phyloP scores from a whole-genome alignment of 164 flowering plant genomes.

The Saururus chinensis region DNA sequence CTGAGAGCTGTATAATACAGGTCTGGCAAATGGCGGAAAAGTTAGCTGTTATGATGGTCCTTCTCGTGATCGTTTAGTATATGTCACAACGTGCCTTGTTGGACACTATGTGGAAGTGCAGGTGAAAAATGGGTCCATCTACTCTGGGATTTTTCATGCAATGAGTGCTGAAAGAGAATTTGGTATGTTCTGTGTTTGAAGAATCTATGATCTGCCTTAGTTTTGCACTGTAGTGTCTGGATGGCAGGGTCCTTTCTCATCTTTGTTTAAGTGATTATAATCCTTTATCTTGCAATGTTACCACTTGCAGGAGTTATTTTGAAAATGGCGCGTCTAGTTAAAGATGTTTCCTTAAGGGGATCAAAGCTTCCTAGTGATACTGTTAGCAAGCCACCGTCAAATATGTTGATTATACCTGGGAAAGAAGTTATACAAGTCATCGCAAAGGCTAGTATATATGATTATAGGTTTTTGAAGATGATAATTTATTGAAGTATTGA shows the following conservation, averaged over 20 bases:
- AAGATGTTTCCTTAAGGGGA: slow-evolving; percentile 46
- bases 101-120: slow-evolving; percentile 93
- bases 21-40: slow-evolving; percentile 33
- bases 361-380: slow-evolving; percentile 36
- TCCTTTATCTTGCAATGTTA: not conserved
- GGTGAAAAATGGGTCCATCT: slow-evolving; percentile 77
- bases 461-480: not conserved
- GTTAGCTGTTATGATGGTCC: slow-evolving; percentile 35
- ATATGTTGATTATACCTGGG: slow-evolving; percentile 67
- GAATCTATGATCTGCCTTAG: not conserved
- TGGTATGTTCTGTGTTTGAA: slow-evolving; percentile 40
- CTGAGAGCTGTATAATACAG: slow-evolving; percentile 16
- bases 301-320: slow-evolving; percentile 45
- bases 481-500: too few relatives aligned
- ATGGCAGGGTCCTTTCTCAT: not conserved
- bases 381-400: slow-evolving; percentile 49
- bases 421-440: slow-evolving; percentile 84
- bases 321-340: slow-evolving; percentile 77
- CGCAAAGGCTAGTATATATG: slow-evolving; percentile 52
- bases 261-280: too few relatives aligned
- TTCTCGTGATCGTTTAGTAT: slow-evolving; percentile 65
- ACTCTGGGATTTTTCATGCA: slow-evolving; percentile 79
- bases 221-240: not conserved
- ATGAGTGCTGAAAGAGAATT: slow-evolving; percentile 66
- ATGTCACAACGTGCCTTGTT: slow-evolving; percentile 62